These are phyloP conservation scores for Saccharomycopsis guyanensis DNA, from an alignment of 805 yeast genomes.

Conservation along the genomic window DNA sequence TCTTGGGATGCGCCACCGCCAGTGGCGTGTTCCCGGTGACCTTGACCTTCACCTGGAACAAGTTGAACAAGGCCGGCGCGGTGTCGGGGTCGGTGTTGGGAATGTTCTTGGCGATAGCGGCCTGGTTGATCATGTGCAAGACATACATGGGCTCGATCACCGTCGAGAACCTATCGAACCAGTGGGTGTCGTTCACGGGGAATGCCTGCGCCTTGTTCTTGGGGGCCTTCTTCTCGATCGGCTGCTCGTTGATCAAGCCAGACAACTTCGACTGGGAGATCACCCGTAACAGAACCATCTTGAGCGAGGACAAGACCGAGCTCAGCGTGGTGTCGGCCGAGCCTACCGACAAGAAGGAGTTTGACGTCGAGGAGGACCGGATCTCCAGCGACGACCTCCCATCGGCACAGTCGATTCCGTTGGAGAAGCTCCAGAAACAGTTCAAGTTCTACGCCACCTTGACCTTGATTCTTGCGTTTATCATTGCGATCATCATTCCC, in stretches of 20 bases:
- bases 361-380: constrained; percentile 1
- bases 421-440: constrained; percentile 26
- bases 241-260: constrained; percentile 31
- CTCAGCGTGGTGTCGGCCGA: neutral
- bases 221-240: constrained; percentile 32
- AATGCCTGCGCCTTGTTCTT: constrained; percentile 31
- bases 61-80: constrained; percentile 32
- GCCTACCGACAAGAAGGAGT: neutral
- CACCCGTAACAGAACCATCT: constrained; percentile 31
- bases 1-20: constrained; percentile 35
- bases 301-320: constrained; percentile 16
- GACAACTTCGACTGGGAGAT: constrained; percentile 33
- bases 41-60: constrained; percentile 33
- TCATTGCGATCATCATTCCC: constrained; percentile 30
- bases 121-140: constrained; percentile 34
- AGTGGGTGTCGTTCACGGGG: constrained; percentile 38
- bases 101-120: constrained; percentile 30
- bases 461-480: constrained; percentile 24
- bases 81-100: constrained; percentile 34
- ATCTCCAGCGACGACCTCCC: constrained; percentile 23
- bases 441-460: constrained; percentile 27
- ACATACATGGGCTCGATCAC: constrained; percentile 31
- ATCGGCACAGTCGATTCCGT: constrained; percentile 25
- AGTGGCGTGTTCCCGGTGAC: constrained; percentile 36
- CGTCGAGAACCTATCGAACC: constrained; percentile 29